Evolutionary conservation across 768 basidiomycete genomes (phyloP).

Genomic region (Calocybe indica): DNA sequence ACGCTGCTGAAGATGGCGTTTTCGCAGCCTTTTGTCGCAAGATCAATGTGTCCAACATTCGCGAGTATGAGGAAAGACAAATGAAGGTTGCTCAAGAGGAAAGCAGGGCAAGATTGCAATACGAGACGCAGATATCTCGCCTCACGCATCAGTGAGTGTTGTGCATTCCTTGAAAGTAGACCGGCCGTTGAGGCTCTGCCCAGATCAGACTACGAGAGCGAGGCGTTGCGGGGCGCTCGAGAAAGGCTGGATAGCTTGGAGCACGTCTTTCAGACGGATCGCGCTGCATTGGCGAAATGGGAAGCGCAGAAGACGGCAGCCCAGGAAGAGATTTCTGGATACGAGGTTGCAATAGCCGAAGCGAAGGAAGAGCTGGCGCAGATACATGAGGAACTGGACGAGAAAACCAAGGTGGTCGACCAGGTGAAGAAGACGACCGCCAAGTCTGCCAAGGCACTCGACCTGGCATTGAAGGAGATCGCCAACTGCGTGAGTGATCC

Average conservation of each 20-base stretch:
- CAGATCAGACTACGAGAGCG: conserved; percentile 78
- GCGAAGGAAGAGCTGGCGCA: conserved; percentile 58
- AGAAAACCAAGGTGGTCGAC: conserved; percentile 69
- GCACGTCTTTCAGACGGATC: conserved; percentile 45
- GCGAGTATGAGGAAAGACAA: conserved; percentile 92
- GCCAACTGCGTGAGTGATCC: conserved; percentile 53
- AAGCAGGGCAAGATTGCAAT: conserved; percentile 75
- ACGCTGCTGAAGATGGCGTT: conserved; percentile 74
- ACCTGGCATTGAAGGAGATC: conserved; percentile 89
- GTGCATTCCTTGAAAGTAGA: not conserved
- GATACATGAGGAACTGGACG: conserved; percentile 62
- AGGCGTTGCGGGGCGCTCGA: conserved; percentile 59
- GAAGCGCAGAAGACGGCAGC: conserved; percentile 49
- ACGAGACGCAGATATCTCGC: conserved; percentile 81
- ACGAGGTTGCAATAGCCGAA: conserved; percentile 46
- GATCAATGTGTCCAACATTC: conserved; percentile 76
- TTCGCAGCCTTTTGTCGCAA: conserved; percentile 74
- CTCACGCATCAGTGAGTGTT: conserved; percentile 73
- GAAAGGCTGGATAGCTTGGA: conserved; percentile 58
- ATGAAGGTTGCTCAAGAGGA: conserved; percentile 85
- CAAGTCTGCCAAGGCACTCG: conserved; percentile 71
- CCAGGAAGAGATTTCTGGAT: conserved; percentile 52
- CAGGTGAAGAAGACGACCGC: conserved; percentile 64
- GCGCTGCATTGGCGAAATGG: conserved; percentile 44
- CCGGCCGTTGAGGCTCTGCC: conserved; percentile 1